Conservation (phyloP, 2,329 filamentous ascomycete species). For the Shiraia bambusicola region DNA sequence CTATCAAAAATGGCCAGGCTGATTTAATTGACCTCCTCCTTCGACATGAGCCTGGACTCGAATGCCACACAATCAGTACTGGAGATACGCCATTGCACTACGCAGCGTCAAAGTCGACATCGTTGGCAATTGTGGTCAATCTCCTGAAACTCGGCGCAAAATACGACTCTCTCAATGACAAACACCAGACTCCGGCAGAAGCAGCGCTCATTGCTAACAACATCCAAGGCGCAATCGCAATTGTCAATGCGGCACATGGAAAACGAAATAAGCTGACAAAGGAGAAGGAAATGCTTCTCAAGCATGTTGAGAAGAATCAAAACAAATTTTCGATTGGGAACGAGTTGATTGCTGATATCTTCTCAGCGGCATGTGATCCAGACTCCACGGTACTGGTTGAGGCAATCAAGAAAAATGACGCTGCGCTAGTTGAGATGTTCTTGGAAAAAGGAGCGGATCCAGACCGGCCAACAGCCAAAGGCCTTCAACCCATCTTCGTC, state of each 20-base stretch:
- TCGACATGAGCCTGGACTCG: constrained; percentile 21
- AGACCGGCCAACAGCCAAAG: constrained; percentile 24
- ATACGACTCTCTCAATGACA: constrained; percentile 22
- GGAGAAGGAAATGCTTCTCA: constrained; percentile 36
- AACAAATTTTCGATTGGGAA: constrained; percentile 32
- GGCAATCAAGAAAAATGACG: constrained; percentile 34
- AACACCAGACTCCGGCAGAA: constrained; percentile 30
- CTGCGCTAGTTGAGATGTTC: constrained; percentile 32
- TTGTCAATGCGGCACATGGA: constrained; percentile 33
- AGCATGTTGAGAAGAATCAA: constrained; percentile 31
- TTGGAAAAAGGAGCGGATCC: constrained; percentile 34
- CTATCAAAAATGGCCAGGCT: constrained; percentile 26
- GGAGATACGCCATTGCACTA: constrained; percentile 39
- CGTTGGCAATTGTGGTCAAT: constrained; percentile 22
- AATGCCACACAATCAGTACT: constrained; percentile 21
- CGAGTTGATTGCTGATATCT: constrained; percentile 37
- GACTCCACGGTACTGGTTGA: constrained; percentile 38
- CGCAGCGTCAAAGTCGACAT: constrained; percentile 28
- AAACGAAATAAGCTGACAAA: constrained; percentile 28
- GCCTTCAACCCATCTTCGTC: constrained; percentile 30
- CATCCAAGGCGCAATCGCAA: constrained; percentile 33
- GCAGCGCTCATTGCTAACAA: constrained; percentile 30
- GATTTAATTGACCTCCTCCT: constrained; percentile 33
- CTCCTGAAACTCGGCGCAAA: constrained; percentile 33
- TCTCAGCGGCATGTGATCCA: constrained; percentile 35